Percentiles rank a stretch among this genome's conserved stretches.
Conservation (phyloP, 331 rosid genomes). For the Pyracantha coccinea region DNA sequence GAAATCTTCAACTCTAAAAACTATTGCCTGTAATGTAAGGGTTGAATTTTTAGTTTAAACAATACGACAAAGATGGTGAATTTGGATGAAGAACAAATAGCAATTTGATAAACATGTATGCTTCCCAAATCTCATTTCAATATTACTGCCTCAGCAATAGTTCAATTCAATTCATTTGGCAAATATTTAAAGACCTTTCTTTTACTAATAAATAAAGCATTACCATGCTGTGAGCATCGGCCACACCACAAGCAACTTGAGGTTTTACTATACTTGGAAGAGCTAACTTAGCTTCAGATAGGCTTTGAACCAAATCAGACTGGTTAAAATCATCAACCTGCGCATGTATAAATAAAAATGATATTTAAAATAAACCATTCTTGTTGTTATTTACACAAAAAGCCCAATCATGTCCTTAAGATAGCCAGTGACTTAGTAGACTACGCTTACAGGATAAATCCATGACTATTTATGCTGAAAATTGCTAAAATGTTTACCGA, state of each 20-base stretch:
- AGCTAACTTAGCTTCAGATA: constrained; percentile 49
- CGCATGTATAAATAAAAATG: background rate
- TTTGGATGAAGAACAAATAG: background rate
- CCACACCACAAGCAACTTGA: constrained; percentile 84
- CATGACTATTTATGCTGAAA: background rate
- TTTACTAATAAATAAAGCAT: background rate
- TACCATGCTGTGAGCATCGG: constrained; percentile 80
- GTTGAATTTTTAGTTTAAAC: background rate
- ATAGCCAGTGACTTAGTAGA: background rate
- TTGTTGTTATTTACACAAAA: background rate
- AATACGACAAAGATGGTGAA: background rate
- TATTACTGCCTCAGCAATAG: background rate
- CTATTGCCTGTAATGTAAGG: constrained; percentile 46
- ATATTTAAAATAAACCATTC: background rate
- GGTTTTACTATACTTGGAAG: constrained; percentile 90
- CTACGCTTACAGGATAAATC: background rate
- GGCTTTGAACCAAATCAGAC: constrained; percentile 30
- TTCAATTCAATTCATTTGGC: background rate
- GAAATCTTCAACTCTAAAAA: constrained; percentile 58
- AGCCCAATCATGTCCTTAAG: background rate
- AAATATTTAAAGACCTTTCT: background rate
- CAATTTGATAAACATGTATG: background rate
- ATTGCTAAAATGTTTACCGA: background rate
- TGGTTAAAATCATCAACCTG: constrained; percentile 51
- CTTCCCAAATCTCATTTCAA: background rate